These are phyloP conservation scores for Lolium multiflorum DNA, from an alignment of 176 grass and related monocot species.

Conservation along the genomic window DNA sequence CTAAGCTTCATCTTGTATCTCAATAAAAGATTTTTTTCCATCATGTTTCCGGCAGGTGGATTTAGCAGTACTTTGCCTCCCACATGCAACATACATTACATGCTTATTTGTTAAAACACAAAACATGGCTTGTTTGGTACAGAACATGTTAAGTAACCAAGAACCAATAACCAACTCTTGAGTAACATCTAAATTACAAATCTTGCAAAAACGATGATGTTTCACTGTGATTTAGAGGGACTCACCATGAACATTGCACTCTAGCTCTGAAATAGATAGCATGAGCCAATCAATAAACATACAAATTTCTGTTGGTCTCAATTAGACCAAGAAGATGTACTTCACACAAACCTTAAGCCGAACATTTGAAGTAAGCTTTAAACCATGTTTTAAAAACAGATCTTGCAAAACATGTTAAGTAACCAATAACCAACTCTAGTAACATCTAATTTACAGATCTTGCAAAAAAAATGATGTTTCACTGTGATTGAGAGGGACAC, in stretches of 20 bases:
- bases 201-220: background rate
- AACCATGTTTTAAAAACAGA: background rate
- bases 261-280: background rate
- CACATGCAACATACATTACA: background rate
- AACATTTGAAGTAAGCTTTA: background rate
- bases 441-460: background rate
- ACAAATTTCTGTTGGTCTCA: background rate
- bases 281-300: conserved; percentile 22
- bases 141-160: background rate
- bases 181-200: background rate
- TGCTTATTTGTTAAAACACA: too few relatives aligned
- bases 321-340: background rate
- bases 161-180: background rate
- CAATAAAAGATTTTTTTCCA: conserved; percentile 14
- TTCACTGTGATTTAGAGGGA: background rate
- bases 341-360: background rate
- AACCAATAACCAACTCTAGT: background rate
- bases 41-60: background rate
- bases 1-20: background rate
- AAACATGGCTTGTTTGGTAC: background rate
- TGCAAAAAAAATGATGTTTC: background rate
- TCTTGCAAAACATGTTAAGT: background rate
- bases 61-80: background rate
- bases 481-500: background rate
- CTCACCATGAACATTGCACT: background rate